These are phyloP conservation scores for Fraxinus xanthoxyloides DNA, from an alignment of 305 asterid species.

Conservation along the genomic window DNA sequence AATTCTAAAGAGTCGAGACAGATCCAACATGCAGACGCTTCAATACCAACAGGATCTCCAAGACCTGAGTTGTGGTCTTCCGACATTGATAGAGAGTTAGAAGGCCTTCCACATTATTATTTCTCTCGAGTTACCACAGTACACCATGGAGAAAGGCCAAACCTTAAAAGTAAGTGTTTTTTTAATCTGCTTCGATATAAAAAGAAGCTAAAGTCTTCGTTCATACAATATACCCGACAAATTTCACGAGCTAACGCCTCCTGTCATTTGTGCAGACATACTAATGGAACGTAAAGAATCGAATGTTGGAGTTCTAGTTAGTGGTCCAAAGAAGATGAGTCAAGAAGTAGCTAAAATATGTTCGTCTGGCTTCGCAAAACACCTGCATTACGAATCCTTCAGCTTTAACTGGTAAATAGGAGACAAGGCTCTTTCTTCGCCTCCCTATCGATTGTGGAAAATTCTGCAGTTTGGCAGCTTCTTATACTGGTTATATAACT, in stretches of 20 bases:
- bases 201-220: not conserved
- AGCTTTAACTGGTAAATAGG: slow-evolving; percentile 41
- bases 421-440: not conserved
- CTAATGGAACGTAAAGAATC: slow-evolving; percentile 23
- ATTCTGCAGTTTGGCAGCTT: not conserved
- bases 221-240: not conserved
- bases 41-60: slow-evolving; percentile 27
- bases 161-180: slow-evolving; percentile 42
- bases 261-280: slow-evolving; percentile 27
- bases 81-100: slow-evolving; percentile 36
- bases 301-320: slow-evolving; percentile 33
- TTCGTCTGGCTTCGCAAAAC: slow-evolving; percentile 20
- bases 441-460: not conserved
- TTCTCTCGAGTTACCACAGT: slow-evolving; percentile 32
- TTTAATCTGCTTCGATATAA: not conserved
- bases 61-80: slow-evolving; percentile 13
- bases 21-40: slow-evolving; percentile 26
- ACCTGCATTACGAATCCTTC: slow-evolving; percentile 34
- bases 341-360: slow-evolving; percentile 42
- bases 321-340: slow-evolving; percentile 47
- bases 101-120: slow-evolving; percentile 30
- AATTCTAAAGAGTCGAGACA: slow-evolving; percentile 9
- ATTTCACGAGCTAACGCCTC: not conserved
- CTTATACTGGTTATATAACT: not conserved
- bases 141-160: slow-evolving; percentile 47